phyloP scores from a whole-genome alignment of 1,284 basidiomycete species.

The Malassezia pachydermatis region DNA sequence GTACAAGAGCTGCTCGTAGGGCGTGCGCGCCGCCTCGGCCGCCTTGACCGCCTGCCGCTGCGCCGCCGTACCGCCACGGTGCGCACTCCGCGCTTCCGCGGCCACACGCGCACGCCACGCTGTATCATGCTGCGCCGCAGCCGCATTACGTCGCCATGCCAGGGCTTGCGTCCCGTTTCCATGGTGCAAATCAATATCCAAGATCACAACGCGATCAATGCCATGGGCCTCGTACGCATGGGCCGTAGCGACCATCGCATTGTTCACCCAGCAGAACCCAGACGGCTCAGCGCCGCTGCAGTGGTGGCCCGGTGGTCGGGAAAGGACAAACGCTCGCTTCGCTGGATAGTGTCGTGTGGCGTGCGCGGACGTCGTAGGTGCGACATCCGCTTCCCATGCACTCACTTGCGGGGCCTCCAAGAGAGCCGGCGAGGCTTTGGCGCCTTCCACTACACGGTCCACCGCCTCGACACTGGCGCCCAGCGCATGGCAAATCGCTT shows the following conservation, averaged over 20 bases:
- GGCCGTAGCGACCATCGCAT: slow-evolving; percentile 76
- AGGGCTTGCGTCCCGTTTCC: slow-evolving; percentile 77
- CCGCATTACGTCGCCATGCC: slow-evolving; percentile 81
- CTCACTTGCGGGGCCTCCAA: not conserved
- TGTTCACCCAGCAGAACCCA: slow-evolving; percentile 84
- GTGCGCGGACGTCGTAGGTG: not conserved
- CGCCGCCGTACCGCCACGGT: slow-evolving; percentile 11
- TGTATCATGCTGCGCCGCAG: slow-evolving; percentile 52
- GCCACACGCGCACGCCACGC: slow-evolving; percentile 26
- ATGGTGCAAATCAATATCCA: slow-evolving; percentile 91
- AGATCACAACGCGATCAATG: slow-evolving; percentile 68
- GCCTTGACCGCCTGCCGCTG: not conserved
- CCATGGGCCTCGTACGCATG: slow-evolving; percentile 78
- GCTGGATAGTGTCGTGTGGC: slow-evolving; percentile 16
- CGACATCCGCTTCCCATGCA: not conserved
- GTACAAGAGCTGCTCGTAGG: slow-evolving; percentile 15
- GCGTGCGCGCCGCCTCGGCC: slow-evolving; percentile 10
- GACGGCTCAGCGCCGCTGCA: slow-evolving; percentile 54
- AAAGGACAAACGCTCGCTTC: slow-evolving; percentile 40
- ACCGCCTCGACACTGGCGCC: slow-evolving; percentile 40
- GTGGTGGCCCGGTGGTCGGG: slow-evolving; percentile 47
- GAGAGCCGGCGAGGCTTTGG: not conserved
- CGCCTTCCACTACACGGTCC: slow-evolving; percentile 30
- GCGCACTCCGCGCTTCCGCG: slow-evolving; percentile 11
- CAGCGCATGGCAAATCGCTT: slow-evolving; percentile 39